These are phyloP conservation scores for Oryza punctata DNA, from an alignment of 176 grass and related monocot species.

Conservation along the genomic window DNA sequence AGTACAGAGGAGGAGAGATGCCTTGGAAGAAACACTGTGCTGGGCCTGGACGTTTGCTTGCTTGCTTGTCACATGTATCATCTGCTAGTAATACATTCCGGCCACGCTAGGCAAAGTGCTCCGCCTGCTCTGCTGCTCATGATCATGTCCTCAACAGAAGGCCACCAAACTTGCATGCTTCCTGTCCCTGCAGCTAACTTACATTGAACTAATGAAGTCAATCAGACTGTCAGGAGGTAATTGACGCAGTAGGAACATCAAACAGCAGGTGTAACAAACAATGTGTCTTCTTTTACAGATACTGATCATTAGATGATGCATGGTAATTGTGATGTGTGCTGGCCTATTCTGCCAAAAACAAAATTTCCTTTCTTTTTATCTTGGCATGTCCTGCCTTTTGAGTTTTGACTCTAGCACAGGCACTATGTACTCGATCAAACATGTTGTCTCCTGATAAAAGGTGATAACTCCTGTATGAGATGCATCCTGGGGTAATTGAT, in stretches of 20 bases:
- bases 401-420: slow-evolving; percentile 23
- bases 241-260: background rate
- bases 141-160: slow-evolving; percentile 7
- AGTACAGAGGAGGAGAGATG: slow-evolving; percentile 12
- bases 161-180: slow-evolving; percentile 29
- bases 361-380: no score
- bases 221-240: background rate
- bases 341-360: background rate
- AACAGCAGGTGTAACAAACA: slow-evolving; percentile 4
- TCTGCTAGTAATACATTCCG: slow-evolving; percentile 15
- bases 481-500: background rate
- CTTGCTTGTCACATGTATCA: background rate
- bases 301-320: background rate
- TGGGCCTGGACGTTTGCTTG: background rate
- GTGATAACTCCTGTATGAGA: background rate
- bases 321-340: background rate
- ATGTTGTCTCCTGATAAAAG: background rate
- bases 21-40: slow-evolving; percentile 41
- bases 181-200: slow-evolving; percentile 14
- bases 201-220: background rate
- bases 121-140: background rate
- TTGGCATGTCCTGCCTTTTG: background rate
- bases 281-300: background rate
- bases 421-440: background rate
- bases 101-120: slow-evolving; percentile 20